These are phyloP conservation scores for Colletotrichum sp. DNA, from an alignment of 2,329 filamentous ascomycete genomes.

Conservation along the genomic window DNA sequence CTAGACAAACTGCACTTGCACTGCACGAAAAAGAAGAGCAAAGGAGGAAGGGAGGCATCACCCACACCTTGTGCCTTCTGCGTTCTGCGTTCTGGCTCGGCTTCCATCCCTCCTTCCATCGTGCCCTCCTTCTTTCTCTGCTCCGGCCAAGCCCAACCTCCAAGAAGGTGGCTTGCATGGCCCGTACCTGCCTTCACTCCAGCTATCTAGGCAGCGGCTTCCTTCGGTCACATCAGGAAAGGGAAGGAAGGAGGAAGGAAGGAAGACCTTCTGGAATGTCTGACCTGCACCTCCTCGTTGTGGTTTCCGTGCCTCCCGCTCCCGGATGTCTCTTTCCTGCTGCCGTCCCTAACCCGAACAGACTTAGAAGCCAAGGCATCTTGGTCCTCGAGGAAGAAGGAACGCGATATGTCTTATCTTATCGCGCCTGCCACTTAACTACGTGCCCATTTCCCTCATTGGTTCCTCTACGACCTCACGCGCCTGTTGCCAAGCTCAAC, in stretches of 20 bases:
- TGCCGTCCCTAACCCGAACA: not conserved
- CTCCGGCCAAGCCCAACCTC: not conserved
- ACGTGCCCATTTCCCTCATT: not conserved
- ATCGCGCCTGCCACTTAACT: not conserved
- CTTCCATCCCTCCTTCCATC: not conserved
- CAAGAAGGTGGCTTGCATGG: not conserved
- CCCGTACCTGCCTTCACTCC: not conserved
- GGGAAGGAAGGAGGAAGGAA: not conserved
- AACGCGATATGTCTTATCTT: not conserved
- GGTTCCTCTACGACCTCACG: not conserved
- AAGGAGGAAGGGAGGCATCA: not conserved
- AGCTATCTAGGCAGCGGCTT: conserved; percentile 3
- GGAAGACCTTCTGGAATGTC: conserved; percentile 4
- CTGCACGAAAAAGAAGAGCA: not conserved
- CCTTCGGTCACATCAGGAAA: conserved; percentile 7
- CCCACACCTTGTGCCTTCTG: not conserved
- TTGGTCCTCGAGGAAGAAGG: not conserved
- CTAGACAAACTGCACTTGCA: not conserved
- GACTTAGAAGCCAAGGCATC: not conserved
- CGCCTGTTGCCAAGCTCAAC: not conserved
- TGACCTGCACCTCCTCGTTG: not conserved
- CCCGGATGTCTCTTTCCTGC: not conserved
- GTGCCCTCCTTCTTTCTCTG: not conserved
- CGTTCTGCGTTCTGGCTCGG: not conserved
- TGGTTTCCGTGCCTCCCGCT: not conserved